phyloP scores from a whole-genome alignment of 345 rosid species.

The Microcos paniculata region DNA sequence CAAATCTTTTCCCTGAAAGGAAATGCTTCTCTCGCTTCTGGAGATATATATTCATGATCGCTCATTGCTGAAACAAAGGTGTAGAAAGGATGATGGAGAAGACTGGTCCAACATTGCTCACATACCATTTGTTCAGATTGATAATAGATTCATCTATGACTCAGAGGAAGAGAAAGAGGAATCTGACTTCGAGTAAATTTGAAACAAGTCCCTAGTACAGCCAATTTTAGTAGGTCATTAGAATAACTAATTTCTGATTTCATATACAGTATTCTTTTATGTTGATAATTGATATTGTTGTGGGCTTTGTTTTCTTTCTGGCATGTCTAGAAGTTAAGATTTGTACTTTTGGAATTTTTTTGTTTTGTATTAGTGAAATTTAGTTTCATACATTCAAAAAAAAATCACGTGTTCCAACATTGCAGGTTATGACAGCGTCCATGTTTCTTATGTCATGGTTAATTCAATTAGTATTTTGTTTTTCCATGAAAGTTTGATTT shows the following conservation, averaged over 20 bases:
- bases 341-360: neutral
- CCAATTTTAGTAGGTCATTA: neutral
- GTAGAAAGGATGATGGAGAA: constrained; percentile 10
- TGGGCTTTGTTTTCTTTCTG: neutral
- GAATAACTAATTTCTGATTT: neutral
- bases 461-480: neutral
- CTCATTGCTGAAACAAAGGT: constrained; percentile 18
- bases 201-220: neutral
- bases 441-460: neutral
- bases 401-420: neutral
- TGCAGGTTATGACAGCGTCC: neutral
- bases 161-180: neutral
- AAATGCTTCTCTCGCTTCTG: constrained; percentile 14
- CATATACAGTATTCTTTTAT: neutral
- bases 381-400: neutral
- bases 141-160: constrained; percentile 11
- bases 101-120: constrained; percentile 16
- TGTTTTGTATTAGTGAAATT: neutral
- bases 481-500: neutral
- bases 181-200: neutral
- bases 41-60: constrained; percentile 8
- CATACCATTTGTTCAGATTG: constrained; percentile 18
- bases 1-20: constrained; percentile 10
- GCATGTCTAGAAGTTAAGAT: neutral
- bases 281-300: neutral